These are phyloP conservation scores for Setaria viridis DNA, from an alignment of 202 grass and related monocot genomes.

Conservation along the genomic window DNA sequence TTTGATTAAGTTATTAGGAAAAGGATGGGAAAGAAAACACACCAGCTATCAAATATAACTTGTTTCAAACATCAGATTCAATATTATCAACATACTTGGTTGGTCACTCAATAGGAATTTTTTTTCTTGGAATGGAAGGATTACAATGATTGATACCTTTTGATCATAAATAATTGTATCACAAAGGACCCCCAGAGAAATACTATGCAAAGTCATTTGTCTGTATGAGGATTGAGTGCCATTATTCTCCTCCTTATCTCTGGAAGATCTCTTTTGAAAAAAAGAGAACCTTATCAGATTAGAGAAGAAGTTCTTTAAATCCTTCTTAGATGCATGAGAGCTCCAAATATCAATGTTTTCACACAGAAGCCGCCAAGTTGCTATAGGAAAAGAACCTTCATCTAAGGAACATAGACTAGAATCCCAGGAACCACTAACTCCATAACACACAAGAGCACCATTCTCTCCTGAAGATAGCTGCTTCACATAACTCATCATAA, in stretches of 20 bases:
- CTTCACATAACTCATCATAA: constrained; percentile 70
- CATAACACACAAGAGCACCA: constrained; percentile 32
- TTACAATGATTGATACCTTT: constrained; percentile 57
- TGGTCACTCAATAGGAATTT: constrained; percentile 14
- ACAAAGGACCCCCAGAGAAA: constrained; percentile 75
- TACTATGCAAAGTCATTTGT: constrained; percentile 62
- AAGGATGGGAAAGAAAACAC: constrained; percentile 7
- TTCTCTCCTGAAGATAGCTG: constrained; percentile 53
- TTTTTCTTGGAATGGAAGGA: constrained; percentile 38
- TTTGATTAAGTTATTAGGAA: constrained; percentile 37
- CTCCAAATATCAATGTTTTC: constrained; percentile 92
- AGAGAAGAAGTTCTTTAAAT: constrained; percentile 82
- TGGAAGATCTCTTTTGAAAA: constrained; percentile 40
- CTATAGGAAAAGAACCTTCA: constrained; percentile 63
- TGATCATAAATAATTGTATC: constrained; percentile 82
- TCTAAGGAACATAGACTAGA: constrained; percentile 69
- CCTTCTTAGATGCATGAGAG: constrained; percentile 72
- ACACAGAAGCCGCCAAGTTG: constrained; percentile 87
- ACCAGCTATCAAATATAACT: constrained; percentile 7
- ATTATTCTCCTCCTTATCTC: constrained; percentile 39
- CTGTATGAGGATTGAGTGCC: constrained; percentile 34
- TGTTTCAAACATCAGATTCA: constrained; percentile 7
- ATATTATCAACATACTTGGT: constrained; percentile 13
- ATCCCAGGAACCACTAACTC: constrained; percentile 58
- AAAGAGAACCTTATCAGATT: constrained; percentile 74